A percentile compares a stretch with the other conserved stretches of the same genome.
Conservation (phyloP, 2,329 filamentous ascomycete genomes). For the Pseudogymnoascus sp. region DNA sequence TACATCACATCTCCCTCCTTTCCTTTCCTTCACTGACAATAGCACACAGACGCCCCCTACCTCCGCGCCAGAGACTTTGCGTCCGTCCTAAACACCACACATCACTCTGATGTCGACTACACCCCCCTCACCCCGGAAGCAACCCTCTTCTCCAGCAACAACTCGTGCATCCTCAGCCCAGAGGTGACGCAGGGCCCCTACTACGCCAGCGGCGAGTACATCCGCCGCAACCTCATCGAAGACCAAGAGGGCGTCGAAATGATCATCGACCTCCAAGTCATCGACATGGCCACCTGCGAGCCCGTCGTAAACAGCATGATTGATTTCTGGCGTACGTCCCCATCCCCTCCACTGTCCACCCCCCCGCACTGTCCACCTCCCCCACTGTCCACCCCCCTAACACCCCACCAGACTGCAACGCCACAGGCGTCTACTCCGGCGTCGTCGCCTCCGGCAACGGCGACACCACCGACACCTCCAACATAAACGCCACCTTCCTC, state of each 20-base stretch:
- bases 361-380: too few species aligned
- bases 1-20: not conserved
- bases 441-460: constrained; percentile 38
- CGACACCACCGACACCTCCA: constrained; percentile 26
- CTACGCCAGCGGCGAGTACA: constrained; percentile 45
- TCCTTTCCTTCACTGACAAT: not conserved
- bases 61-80: constrained; percentile 16
- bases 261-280: constrained; percentile 45
- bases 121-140: constrained; percentile 28
- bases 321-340: constrained; percentile 43
- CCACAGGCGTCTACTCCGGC: constrained; percentile 43
- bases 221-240: constrained; percentile 43
- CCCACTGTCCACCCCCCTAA: constrained; percentile 17
- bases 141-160: constrained; percentile 36
- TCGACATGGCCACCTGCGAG: constrained; percentile 48
- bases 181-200: constrained; percentile 49
- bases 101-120: constrained; percentile 24
- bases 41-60: not conserved
- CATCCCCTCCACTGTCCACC: constrained; percentile 17
- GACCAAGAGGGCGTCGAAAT: constrained; percentile 41
- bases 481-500: constrained; percentile 27
- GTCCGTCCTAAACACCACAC: constrained; percentile 15
- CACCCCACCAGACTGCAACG: constrained; percentile 28
- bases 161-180: constrained; percentile 42
- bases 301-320: constrained; percentile 40